Percentiles rank a stretch among this genome's conserved stretches.
These are phyloP conservation scores for Neofusicoccum sp. DNA, from an alignment of 2,329 filamentous ascomycete genomes.

Conservation along the genomic window DNA sequence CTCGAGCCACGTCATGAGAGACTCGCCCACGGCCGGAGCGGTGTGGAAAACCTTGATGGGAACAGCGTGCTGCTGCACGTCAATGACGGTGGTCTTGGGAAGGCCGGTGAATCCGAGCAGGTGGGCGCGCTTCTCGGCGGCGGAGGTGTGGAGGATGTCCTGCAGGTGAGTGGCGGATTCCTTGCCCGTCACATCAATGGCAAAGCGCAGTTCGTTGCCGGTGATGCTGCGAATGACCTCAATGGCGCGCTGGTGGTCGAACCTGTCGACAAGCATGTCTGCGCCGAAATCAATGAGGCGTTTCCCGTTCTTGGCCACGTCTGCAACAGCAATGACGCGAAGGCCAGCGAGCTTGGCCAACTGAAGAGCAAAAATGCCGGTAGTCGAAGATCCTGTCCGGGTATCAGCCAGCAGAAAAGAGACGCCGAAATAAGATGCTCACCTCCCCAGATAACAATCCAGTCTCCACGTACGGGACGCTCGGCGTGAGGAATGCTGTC, in stretches of 20 bases:
- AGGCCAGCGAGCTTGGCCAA: constrained; percentile 68
- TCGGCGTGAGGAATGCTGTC: constrained; percentile 55
- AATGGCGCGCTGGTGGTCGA: constrained; percentile 15
- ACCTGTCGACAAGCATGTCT: constrained; percentile 20
- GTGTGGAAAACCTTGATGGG: constrained; percentile 79
- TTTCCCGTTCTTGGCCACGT: constrained; percentile 63
- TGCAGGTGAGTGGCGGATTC: constrained; percentile 14
- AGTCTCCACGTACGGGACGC: constrained; percentile 63
- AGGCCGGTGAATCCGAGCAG: constrained; percentile 69
- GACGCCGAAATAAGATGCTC: background rate
- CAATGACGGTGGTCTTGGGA: constrained; percentile 58
- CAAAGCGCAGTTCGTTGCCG: constrained; percentile 13
- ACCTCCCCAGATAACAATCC: constrained; percentile 74
- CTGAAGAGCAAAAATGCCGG: constrained; percentile 67
- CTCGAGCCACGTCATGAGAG: constrained; percentile 68
- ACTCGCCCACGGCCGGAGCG: constrained; percentile 63
- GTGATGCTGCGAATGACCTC: constrained; percentile 21
- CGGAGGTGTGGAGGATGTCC: constrained; percentile 6
- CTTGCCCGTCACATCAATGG: constrained; percentile 9
- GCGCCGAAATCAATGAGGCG: constrained; percentile 14
- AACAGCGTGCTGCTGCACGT: constrained; percentile 63
- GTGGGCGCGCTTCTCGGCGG: constrained; percentile 46
- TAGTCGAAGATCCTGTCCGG: constrained; percentile 69
- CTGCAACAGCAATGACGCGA: constrained; percentile 66
- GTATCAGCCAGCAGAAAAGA: background rate